Evolutionary conservation across 2,329 filamentous ascomycete genomes (phyloP), one percentile per base, ranked within the genome.

Genomic region (Exophiala bonariae): DNA sequence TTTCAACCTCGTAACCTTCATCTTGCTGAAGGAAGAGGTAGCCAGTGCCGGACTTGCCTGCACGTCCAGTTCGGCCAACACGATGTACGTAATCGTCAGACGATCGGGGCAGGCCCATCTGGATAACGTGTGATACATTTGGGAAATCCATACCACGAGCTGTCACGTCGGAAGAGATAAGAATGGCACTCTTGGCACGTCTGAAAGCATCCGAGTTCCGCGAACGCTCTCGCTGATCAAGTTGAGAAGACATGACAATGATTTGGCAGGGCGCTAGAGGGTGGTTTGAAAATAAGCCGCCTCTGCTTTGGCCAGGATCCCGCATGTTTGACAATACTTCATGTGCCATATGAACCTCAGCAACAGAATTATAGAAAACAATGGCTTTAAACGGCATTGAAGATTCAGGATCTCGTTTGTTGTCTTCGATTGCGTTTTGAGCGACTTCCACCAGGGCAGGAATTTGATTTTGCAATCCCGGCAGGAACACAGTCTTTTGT

Each of bases 351-450:
- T 83, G 76, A 35, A 90, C 87, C 54, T 78, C 18, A 81, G 79
- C 1, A 87, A 95, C 95, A 17, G 86, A 89, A 60, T 87, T 87
- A 66, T 92, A 86, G 72, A 96, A 99, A 33, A 96, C 74, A 50
- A 99, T 95, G n/a, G 89, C 89, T 77, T 99, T 99, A 80, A 97
- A 96, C 0, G 89, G 87, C 70, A 53, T 67, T 61, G 54, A 66
- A 58, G 58, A 69, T 49, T 32, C 62, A 46, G 51, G 65, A 41
- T 69, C 65, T 13, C 59, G 40, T 32, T 58, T 59, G 16, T 70
- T 64, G 18, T 72, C 69, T 22, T 74, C 58, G 48, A 42, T 64
- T 45, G 50, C 64, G 58, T 86, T 82, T 28, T 83, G 72, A 37
- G 85, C 73, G 41, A 96, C 77, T 67, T 97, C 91, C 44, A 93